These are phyloP conservation scores for Beauveria sp. DNA, from an alignment of 2,329 filamentous ascomycete genomes.

Conservation along the genomic window DNA sequence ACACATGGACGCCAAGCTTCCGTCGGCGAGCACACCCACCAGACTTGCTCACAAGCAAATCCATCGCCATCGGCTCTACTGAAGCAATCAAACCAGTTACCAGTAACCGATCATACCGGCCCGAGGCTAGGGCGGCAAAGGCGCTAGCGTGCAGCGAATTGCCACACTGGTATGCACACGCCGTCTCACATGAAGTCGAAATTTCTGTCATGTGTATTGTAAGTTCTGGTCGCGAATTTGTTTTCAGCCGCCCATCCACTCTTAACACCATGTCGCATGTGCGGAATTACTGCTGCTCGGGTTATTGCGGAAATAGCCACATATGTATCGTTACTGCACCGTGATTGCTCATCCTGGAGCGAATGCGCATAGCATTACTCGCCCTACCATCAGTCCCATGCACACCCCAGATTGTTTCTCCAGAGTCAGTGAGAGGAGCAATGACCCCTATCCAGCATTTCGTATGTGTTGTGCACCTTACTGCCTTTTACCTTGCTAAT, in stretches of 20 bases:
- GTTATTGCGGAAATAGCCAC: conserved; percentile 2
- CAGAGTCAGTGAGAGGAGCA: not conserved
- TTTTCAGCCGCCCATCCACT: not conserved
- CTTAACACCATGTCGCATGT: not conserved
- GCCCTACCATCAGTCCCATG: not conserved
- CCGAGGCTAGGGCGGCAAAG: conserved; percentile 8
- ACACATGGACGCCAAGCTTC: not conserved
- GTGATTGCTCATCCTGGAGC: not conserved
- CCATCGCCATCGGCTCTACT: not conserved
- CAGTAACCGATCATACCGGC: conserved; percentile 7
- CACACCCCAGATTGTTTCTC: conserved; percentile 9
- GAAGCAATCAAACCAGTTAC: not conserved
- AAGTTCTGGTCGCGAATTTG: not conserved
- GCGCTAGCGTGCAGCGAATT: not conserved
- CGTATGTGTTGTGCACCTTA: not conserved
- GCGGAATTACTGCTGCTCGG: not conserved
- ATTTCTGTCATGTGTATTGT: conserved; percentile 6
- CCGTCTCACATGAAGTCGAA: not conserved
- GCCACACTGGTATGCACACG: not conserved
- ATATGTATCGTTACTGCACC: not conserved
- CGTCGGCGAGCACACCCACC: not conserved
- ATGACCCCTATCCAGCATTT: not conserved
- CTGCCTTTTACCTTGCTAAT: not conserved
- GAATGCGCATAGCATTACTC: not conserved
- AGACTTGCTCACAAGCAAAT: not conserved